Conservation (phyloP, 208 protist species). For the Paratrypanosoma confusum region DNA sequence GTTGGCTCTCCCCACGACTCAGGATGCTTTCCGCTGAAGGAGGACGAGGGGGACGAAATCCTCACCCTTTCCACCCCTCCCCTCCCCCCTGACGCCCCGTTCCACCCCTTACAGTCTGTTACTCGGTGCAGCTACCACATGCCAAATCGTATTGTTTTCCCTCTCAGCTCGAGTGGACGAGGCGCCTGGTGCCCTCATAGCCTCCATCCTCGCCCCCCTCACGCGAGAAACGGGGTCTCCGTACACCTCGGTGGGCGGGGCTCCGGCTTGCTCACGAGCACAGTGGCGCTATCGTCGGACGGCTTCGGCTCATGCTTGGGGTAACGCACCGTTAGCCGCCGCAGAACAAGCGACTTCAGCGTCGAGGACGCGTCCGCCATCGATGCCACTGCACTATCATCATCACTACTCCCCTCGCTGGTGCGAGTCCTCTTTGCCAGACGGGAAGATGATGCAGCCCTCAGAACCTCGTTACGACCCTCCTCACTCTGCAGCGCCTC, state of each 20-base stretch:
- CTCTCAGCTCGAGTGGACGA: no score
- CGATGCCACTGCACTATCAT: slow-evolving; percentile 4
- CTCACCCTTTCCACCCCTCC: no score
- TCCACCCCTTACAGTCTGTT: no score
- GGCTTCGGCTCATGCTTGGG: slow-evolving; percentile 49
- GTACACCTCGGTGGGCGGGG: slow-evolving; percentile 69
- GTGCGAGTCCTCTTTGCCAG: background rate
- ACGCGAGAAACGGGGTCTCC: slow-evolving; percentile 59
- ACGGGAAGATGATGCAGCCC: background rate
- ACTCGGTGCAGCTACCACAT: no score
- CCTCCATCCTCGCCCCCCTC: background rate
- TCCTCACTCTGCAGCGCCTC: slow-evolving; percentile 36
- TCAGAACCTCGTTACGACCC: background rate
- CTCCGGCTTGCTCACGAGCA: slow-evolving; percentile 64
- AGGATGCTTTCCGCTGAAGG: no score
- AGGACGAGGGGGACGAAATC: no score
- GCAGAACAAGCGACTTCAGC: slow-evolving; percentile 53
- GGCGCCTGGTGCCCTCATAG: no score
- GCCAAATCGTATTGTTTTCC: no score
- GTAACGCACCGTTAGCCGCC: slow-evolving; percentile 59
- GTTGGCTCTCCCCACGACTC: no score
- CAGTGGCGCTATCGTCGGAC: slow-evolving; percentile 20
- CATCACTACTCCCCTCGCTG: slow-evolving; percentile 3
- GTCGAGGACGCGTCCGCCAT: slow-evolving; percentile 14
- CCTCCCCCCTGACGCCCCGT: no score